Evolutionary conservation across 768 basidiomycete genomes (phyloP), one percentile per base, ranked within the genome.

Genomic region (Lactarius sp.): DNA sequence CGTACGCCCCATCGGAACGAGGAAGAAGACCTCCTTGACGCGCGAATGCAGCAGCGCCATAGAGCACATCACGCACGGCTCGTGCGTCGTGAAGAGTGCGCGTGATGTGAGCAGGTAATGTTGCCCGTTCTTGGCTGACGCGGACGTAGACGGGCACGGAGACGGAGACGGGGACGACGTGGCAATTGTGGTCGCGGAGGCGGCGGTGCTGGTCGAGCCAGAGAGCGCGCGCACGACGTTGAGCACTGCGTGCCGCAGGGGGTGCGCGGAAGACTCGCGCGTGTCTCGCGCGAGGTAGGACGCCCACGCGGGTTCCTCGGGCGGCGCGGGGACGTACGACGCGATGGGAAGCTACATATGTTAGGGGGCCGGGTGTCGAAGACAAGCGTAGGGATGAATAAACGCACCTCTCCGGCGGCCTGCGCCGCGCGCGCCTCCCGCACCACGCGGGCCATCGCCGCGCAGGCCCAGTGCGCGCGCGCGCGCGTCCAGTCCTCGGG

Each of bases 41-140:
- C 97, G 84, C 1, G 92, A 94, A 74, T 99, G 97, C 6, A 97
- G 77, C 22, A 98, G 76, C 2, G 94, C 92, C 97, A 99, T 99
- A 69, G 87, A 85, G 73, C 97, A 99, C 92, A 98, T 94, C 61
- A 99, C 82, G 69, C 97, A 99, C 0, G 97, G 97, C 69, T 99
- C 97, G 75, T 99, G 96, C 10, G 93, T 92, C 58, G 85, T 84
- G 77, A 98, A 98, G 31, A 98, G 78, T 1, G 86, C 85, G 18
- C 86, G 81, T 2, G 86, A 85, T 0, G 94, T 98, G 31, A 98
- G 80, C 50, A 98, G 86, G 74, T 99, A 99, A 70, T 90, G 87
- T 1, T 86, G 77, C 14, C 91, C 88, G 68, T 91, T 92, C 22
- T 44, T 61, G 39, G 39, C 22, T 9, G 64, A 6, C 33, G 36